phyloP scores from a whole-genome alignment of 106 monocot species.

The Amphibolis antarctica region DNA sequence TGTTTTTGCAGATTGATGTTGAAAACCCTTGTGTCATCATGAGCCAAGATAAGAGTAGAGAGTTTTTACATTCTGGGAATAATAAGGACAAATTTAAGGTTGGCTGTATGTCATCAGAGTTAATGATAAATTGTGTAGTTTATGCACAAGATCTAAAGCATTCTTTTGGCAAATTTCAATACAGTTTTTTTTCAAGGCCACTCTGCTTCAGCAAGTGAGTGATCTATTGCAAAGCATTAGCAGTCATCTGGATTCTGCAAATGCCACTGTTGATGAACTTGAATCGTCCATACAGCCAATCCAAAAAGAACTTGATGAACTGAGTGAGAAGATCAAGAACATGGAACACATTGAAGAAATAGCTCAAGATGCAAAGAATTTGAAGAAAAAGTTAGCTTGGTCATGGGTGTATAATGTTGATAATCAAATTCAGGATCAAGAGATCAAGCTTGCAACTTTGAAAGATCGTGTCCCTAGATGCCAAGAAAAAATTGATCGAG shows the following conservation, averaged over 20 bases:
- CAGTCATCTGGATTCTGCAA: conserved; percentile 44
- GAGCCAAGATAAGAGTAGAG: conserved; percentile 99
- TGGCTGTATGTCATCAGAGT: background rate
- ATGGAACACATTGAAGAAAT: conserved; percentile 99
- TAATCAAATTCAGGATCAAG: conserved; percentile 63
- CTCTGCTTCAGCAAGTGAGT: conserved; percentile 90
- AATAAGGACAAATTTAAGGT: conserved; percentile 99
- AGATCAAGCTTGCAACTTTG: conserved; percentile 44
- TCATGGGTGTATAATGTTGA: conserved; percentile 93
- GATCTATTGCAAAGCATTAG: conserved; percentile 71
- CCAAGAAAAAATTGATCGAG: conserved; percentile 71
- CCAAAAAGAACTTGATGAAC: conserved; percentile 52
- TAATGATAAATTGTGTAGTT: background rate
- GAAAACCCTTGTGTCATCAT: conserved; percentile 99
- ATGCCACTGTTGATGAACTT: conserved; percentile 55
- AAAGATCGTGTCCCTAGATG: conserved; percentile 83
- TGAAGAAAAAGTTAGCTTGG: conserved; percentile 96
- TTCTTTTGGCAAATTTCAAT: conserved; percentile 3
- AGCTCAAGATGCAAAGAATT: conserved; percentile 45
- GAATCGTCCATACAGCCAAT: conserved; percentile 70
- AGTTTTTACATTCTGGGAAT: conserved; percentile 97
- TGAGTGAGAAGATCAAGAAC: conserved; percentile 80
- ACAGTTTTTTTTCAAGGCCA: conserved; percentile 97
- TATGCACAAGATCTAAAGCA: too few species aligned
- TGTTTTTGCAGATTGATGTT: conserved; percentile 89